Evolutionary conservation across 306 rosid genomes (phyloP).

Genomic region (Ormosia emarginata): DNA sequence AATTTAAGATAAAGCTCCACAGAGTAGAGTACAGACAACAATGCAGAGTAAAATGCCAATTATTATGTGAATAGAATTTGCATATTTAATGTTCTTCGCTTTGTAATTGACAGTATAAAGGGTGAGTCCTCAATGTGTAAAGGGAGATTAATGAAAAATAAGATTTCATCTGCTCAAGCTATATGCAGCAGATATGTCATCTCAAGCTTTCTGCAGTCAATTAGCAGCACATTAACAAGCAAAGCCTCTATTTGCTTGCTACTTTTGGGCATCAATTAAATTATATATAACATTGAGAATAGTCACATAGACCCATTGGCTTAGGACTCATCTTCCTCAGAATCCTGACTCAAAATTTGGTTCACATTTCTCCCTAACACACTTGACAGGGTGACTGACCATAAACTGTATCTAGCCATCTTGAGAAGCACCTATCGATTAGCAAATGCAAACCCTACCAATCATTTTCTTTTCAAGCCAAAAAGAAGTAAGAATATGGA

Average conservation of each 20-base stretch:
- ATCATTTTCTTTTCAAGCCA: neutral
- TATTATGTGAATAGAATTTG: neutral
- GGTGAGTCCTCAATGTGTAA: neutral
- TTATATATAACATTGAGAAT: neutral
- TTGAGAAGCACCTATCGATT: neutral
- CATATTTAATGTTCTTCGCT: neutral
- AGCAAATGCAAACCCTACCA: neutral
- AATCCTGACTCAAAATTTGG: neutral
- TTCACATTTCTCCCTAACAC: neutral
- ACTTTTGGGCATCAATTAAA: slow-evolving; percentile 10
- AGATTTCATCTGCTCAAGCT: neutral
- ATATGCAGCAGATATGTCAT: neutral
- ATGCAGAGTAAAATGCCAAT: neutral
- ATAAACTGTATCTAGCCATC: neutral
- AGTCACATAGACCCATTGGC: neutral
- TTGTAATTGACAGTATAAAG: neutral
- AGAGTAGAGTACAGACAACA: neutral
- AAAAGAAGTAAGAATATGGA: neutral
- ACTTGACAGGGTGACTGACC: neutral
- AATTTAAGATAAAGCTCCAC: neutral
- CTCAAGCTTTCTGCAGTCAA: neutral
- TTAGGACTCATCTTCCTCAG: neutral
- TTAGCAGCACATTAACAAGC: neutral
- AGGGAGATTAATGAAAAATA: neutral
- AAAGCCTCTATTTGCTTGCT: neutral